Percentiles rank a stretch among this genome's conserved stretches.
These are phyloP conservation scores for Scenedesmus sp. DNA, from an alignment of 163 green algal genomes.

Conservation along the genomic window DNA sequence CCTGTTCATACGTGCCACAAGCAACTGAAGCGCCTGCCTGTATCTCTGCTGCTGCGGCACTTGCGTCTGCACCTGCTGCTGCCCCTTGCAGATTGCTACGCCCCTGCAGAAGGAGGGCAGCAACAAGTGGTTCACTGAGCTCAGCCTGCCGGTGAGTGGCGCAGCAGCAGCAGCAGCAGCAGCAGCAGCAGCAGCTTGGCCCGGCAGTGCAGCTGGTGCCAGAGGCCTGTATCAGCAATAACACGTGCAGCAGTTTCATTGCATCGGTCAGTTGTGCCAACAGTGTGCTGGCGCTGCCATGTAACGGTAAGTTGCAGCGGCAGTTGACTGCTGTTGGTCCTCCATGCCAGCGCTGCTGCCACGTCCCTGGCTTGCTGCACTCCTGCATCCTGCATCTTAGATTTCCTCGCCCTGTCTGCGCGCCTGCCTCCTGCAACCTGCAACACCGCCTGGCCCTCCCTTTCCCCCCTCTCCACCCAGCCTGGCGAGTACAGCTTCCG, in stretches of 20 bases:
- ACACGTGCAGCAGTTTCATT: too few relatives aligned
- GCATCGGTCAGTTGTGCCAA: too few relatives aligned
- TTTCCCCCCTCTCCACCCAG: background rate
- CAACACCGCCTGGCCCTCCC: background rate
- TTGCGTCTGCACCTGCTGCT: background rate
- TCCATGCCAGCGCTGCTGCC: too few relatives aligned
- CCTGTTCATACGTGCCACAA: too few relatives aligned
- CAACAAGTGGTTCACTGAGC: slow-evolving; percentile 40
- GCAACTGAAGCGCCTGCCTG: background rate
- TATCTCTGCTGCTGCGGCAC: background rate
- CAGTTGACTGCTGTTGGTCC: too few relatives aligned
- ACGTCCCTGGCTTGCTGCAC: too few relatives aligned
- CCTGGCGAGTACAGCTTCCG: slow-evolving; percentile 33
- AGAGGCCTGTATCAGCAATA: too few relatives aligned
- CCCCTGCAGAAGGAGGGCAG: slow-evolving; percentile 36
- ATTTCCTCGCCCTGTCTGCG: too few relatives aligned
- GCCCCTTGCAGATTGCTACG: background rate
- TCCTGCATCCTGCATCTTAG: too few relatives aligned
- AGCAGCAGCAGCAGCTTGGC: background rate
- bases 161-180: background rate
- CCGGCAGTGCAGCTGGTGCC: background rate
- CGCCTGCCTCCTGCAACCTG: background rate
- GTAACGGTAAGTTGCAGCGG: too few relatives aligned
- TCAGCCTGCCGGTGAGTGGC: slow-evolving; percentile 33
- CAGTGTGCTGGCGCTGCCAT: too few relatives aligned